Evolutionary conservation across 441 rosid genomes (phyloP).

Genomic region (Aleurites moluccanus): DNA sequence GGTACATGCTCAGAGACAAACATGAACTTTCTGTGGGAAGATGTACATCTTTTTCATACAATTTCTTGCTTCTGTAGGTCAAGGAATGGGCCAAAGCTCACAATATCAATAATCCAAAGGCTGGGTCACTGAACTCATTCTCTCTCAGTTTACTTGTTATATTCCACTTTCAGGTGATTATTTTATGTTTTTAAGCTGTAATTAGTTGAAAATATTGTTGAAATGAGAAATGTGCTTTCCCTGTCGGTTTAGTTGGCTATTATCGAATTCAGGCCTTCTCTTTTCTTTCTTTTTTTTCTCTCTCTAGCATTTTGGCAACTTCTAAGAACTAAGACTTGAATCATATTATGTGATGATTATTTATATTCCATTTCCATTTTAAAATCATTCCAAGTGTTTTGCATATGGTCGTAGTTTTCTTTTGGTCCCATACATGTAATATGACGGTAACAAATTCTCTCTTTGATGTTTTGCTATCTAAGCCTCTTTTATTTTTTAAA

Average conservation of each 20-base stretch:
- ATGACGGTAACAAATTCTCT: neutral
- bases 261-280: neutral
- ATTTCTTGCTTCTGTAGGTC: slow-evolving; percentile 52
- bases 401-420: neutral
- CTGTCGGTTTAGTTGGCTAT: neutral
- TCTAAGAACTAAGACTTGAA: neutral
- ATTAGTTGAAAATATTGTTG: neutral
- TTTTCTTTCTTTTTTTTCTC: neutral
- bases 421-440: neutral
- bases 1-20: slow-evolving; percentile 38
- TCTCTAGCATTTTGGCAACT: neutral
- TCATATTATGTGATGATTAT: neutral
- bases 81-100: slow-evolving; percentile 98
- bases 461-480: neutral
- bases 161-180: slow-evolving; percentile 88
- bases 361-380: neutral
- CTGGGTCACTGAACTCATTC: slow-evolving; percentile 74
- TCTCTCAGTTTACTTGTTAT: slow-evolving; percentile 78
- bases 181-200: neutral
- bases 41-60: slow-evolving; percentile 16
- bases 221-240: neutral
- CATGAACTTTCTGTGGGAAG: slow-evolving; percentile 16
- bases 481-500: neutral
- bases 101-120: slow-evolving; percentile 64
- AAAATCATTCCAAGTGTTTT: neutral